A percentile compares a stretch with the other conserved stretches of the same genome.
These are phyloP conservation scores for Mercurialis annua DNA, from an alignment of 345 rosid species.

Conservation along the genomic window DNA sequence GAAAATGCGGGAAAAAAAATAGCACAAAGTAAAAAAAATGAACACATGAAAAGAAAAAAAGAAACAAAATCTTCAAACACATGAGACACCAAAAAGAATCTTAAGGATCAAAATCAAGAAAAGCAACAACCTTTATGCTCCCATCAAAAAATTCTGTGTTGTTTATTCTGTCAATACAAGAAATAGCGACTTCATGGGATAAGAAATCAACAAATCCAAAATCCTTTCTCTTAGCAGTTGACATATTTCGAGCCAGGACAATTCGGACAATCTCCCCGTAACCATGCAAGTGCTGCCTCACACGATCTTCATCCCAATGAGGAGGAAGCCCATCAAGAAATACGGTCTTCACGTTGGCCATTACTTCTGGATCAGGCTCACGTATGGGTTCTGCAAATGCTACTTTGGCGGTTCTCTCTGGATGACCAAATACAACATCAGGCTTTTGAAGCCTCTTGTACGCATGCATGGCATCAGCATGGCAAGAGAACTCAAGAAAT, in stretches of 20 bases:
- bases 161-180: constrained; percentile 52
- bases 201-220: constrained; percentile 60
- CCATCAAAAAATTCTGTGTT: constrained; percentile 37
- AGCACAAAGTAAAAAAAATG: no score
- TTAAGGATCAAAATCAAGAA: constrained; percentile 8
- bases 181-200: constrained; percentile 51
- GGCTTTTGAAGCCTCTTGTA: constrained; percentile 66
- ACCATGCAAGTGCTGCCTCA: constrained; percentile 40
- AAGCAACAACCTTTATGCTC: constrained; percentile 38
- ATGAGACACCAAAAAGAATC: neutral
- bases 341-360: constrained; percentile 63
- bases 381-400: constrained; percentile 67
- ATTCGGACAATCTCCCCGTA: constrained; percentile 46
- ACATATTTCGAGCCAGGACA: constrained; percentile 59
- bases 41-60: neutral
- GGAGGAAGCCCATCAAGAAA: constrained; percentile 66
- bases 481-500: constrained; percentile 61
- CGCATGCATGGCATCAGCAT: constrained; percentile 57
- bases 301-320: constrained; percentile 54
- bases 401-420: constrained; percentile 64
- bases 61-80: constrained; percentile 3
- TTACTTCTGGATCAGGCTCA: constrained; percentile 61
- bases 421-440: constrained; percentile 62
- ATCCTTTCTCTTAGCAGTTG: constrained; percentile 61
- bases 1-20: neutral